A percentile compares a stretch with the other conserved stretches of the same genome.
Conservation (phyloP, 345 rosid genomes). For the Euphorbia peplus region DNA sequence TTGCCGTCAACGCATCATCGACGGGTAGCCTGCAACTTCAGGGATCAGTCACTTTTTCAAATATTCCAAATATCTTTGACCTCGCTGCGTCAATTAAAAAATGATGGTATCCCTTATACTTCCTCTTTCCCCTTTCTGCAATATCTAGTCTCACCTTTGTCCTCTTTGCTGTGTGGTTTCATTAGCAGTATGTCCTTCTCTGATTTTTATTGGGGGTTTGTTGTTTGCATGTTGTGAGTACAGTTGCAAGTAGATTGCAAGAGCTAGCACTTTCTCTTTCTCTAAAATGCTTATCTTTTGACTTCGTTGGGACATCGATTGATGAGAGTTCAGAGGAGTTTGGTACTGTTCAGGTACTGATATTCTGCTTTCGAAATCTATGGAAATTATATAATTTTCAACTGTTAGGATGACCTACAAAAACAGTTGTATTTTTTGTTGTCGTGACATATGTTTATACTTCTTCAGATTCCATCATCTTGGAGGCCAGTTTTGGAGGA, state of each 20-base stretch:
- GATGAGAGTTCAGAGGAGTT: constrained; percentile 99
- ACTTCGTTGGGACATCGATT: constrained; percentile 94
- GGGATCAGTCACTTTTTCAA: constrained; percentile 93
- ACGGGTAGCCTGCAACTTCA: constrained; percentile 84
- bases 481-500: constrained; percentile 94
- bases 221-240: constrained; percentile 19
- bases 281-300: constrained; percentile 90
- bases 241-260: constrained; percentile 74
- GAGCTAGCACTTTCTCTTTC: constrained; percentile 96
- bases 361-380: background rate
- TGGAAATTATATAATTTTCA: constrained; percentile 1
- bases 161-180: background rate
- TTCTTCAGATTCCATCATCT: constrained; percentile 71
- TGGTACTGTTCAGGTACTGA: constrained; percentile 92
- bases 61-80: constrained; percentile 89
- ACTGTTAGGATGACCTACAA: constrained; percentile 6
- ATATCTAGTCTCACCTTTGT: background rate
- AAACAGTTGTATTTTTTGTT: constrained; percentile 1
- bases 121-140: background rate
- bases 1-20: constrained; percentile 85
- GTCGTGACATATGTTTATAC: constrained; percentile 15
- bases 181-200: background rate
- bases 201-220: constrained; percentile 2
- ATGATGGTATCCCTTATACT: constrained; percentile 57
- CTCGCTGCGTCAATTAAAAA: constrained; percentile 82